phyloP scores from a whole-genome alignment of 1,284 basidiomycete species.

The Microbotryum silenes-acaulis region DNA sequence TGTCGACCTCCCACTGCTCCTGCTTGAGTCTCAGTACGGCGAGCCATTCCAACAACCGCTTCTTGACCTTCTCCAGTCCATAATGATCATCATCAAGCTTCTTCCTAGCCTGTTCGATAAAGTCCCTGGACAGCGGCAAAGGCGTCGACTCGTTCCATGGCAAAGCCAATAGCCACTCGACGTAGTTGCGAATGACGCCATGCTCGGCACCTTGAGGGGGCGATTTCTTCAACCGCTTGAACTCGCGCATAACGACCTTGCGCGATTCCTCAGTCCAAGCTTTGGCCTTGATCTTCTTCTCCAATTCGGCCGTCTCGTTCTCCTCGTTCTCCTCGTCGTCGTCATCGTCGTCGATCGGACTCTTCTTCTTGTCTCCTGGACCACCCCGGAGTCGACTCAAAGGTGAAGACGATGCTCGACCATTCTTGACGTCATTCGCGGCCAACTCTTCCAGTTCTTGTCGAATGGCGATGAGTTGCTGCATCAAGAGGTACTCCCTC shows the following conservation, averaged over 20 bases:
- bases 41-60: conserved; percentile 44
- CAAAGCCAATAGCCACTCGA: conserved; percentile 34
- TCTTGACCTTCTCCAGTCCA: conserved; percentile 45
- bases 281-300: conserved; percentile 30
- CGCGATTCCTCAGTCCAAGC: conserved; percentile 32
- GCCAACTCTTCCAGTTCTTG: conserved; percentile 34
- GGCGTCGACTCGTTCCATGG: conserved; percentile 32
- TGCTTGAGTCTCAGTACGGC: conserved; percentile 44
- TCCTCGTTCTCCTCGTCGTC: conserved; percentile 32
- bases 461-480: conserved; percentile 30
- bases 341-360: conserved; percentile 1
- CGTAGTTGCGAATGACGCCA: conserved; percentile 33
- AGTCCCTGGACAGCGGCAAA: conserved; percentile 19
- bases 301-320: conserved; percentile 31
- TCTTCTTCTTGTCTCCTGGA: neutral
- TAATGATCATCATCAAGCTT: conserved; percentile 44
- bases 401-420: too few relatives aligned
- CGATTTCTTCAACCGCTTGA: conserved; percentile 35
- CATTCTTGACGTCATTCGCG: conserved; percentile 8
- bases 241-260: conserved; percentile 32
- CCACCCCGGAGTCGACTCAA: too few relatives aligned
- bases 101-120: conserved; percentile 27
- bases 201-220: conserved; percentile 35
- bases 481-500: conserved; percentile 27
- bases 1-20: conserved; percentile 28